phyloP scores from a whole-genome alignment of 2,329 filamentous ascomycete species.

The Alternaria sp. region DNA sequence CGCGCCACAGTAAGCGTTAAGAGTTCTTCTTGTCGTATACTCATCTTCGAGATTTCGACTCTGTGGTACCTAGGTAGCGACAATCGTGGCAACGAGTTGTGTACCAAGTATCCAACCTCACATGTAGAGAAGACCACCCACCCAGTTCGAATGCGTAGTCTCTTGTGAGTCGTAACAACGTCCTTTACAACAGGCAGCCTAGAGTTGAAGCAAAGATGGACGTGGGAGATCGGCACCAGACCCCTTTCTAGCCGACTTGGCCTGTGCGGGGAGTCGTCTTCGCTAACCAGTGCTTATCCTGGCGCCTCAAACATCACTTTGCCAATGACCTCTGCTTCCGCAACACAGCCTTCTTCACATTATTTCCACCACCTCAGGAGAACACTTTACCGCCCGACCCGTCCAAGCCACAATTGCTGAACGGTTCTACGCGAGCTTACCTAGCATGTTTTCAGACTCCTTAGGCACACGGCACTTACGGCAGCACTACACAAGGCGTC shows the following conservation, averaged over 20 bases:
- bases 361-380: not conserved
- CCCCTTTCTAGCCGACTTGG: conserved; percentile 6
- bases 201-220: not conserved
- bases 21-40: conserved; percentile 1
- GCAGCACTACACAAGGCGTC: not conserved
- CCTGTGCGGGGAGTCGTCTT: not conserved
- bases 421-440: not conserved
- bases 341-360: not conserved
- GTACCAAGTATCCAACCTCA: not conserved
- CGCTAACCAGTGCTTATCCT: conserved; percentile 7
- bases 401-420: not conserved
- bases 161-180: not conserved
- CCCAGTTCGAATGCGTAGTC: not conserved
- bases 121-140: not conserved
- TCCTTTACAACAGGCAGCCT: not conserved
- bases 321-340: conserved; percentile 3
- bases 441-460: not conserved
- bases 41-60: not conserved
- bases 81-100: not conserved
- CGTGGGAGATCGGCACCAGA: not conserved
- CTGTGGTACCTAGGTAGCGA: not conserved
- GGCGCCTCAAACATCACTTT: conserved; percentile 1
- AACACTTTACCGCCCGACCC: not conserved
- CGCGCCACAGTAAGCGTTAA: not conserved
- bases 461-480: not conserved